phyloP scores from a whole-genome alignment of 2,329 filamentous ascomycete species.

The Aphanocladium album region DNA sequence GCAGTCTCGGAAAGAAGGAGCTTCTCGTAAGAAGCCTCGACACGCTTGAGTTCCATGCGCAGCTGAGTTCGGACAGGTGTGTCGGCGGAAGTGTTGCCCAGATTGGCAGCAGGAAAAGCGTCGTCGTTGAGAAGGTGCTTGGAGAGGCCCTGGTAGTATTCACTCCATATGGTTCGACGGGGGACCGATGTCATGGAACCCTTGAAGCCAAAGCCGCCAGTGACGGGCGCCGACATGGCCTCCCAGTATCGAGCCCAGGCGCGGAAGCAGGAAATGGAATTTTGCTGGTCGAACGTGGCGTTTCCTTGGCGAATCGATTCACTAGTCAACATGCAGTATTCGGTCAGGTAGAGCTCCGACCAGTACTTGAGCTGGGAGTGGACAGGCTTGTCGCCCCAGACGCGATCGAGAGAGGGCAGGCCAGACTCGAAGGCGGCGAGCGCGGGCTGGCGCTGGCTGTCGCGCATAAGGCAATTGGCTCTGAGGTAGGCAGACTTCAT shows the following conservation, averaged over 20 bases:
- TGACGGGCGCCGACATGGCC: conserved; percentile 38
- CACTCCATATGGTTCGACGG: conserved; percentile 70
- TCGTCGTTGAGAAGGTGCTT: conserved; percentile 64
- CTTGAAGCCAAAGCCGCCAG: conserved; percentile 53
- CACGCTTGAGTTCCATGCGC: conserved; percentile 69
- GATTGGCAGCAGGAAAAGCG: conserved; percentile 50
- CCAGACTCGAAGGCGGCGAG: conserved; percentile 62
- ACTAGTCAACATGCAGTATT: conserved; percentile 66
- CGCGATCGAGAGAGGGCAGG: conserved; percentile 54
- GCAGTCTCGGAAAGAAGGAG: conserved; percentile 71
- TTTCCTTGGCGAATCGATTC: conserved; percentile 50
- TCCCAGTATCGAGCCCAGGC: conserved; percentile 70
- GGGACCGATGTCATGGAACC: conserved; percentile 45
- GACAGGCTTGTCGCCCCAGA: conserved; percentile 47
- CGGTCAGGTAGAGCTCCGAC: conserved; percentile 72
- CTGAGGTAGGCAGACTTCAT: conserved; percentile 75
- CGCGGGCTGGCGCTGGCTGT: conserved; percentile 51
- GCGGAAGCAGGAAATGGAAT: conserved; percentile 54
- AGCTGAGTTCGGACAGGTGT: conserved; percentile 58
- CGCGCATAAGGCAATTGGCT: conserved; percentile 55
- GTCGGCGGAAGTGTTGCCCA: conserved; percentile 37
- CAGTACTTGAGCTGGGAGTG: conserved; percentile 67
- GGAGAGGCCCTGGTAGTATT: conserved; percentile 78
- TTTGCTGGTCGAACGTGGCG: conserved; percentile 45
- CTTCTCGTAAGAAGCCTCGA: conserved; percentile 74